Conservation (phyloP, 306 rosid genomes). For the Psophocarpus tetragonolobus region DNA sequence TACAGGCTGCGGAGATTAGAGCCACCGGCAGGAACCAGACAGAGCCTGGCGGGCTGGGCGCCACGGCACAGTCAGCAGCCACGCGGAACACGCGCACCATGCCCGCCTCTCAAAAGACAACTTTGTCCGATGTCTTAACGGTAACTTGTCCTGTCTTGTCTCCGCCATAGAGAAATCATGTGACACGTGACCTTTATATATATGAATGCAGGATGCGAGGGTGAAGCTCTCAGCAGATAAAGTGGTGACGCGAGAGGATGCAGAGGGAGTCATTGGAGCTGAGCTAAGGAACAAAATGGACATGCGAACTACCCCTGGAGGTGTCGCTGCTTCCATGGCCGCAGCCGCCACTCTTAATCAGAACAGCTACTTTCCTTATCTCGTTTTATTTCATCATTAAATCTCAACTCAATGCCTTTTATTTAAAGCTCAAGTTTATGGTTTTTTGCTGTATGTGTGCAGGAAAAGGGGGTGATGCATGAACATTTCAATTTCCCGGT, state of each 20-base stretch:
- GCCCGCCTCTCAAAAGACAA: slow-evolving; percentile 32
- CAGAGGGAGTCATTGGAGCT: slow-evolving; percentile 58
- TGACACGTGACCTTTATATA: too few relatives aligned
- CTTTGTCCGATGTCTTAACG: slow-evolving; percentile 42
- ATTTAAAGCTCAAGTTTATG: background rate
- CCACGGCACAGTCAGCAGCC: slow-evolving; percentile 55
- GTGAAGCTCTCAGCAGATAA: slow-evolving; percentile 45
- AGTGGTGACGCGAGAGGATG: slow-evolving; percentile 66
- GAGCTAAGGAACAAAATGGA: slow-evolving; percentile 58
- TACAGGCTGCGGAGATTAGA: slow-evolving; percentile 48
- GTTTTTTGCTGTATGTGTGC: background rate
- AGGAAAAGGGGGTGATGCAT: background rate
- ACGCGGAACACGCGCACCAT: slow-evolving; percentile 35
- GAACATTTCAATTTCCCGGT: background rate
- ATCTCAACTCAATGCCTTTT: too few relatives aligned
- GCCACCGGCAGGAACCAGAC: slow-evolving; percentile 38
- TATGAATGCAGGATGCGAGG: slow-evolving; percentile 47
- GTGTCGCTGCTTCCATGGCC: slow-evolving; percentile 57
- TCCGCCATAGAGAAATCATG: too few relatives aligned
- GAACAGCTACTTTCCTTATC: background rate
- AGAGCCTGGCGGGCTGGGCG: slow-evolving; percentile 39
- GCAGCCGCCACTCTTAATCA: slow-evolving; percentile 61
- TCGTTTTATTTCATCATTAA: too few relatives aligned
- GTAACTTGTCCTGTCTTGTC: slow-evolving; percentile 5
- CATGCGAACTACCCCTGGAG: slow-evolving; percentile 67